Evolutionary conservation across 148 eudicot genomes (phyloP), one percentile per base, ranked within the genome.

Genomic region (Agrostemma githago): DNA sequence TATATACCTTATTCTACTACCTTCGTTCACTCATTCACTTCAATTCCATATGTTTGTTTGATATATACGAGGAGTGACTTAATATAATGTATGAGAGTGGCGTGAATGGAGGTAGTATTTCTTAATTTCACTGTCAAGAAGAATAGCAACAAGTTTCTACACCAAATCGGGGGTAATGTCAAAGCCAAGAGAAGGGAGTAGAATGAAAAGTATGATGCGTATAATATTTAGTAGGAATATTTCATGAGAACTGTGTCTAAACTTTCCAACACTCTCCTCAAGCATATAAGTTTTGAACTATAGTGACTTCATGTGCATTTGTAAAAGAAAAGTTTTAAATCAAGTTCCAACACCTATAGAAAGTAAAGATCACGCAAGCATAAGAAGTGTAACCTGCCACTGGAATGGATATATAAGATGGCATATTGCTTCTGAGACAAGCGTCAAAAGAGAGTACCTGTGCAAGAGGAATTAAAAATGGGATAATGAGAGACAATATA

Each of bases 361-460:
- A 37, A 72, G 5, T 15, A 72, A 42, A 17, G 68, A 3, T 11
- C 58, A 44, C 26, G 37, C 16, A 68, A 44, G 73, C 54, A 20
- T 42, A 21, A 71, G 71, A 63, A 26, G 67, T 61, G 10, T 40
- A 80, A 92, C 98, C 97, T 91, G 96, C 98, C 98, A 94, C 75
- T 96, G 87, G 74, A 95, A 90, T 82, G 99, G 98, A 84, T 95
- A 95, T 37, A 92, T 95, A 62, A 92, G 84, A 85, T 90, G 96
- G 83, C 99, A 95, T 80, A 95, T 85, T 78, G 99, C 92, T 83
- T 95, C 99, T 5, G 99, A 95, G 42, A 85, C 96, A 78, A 94
- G 90, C 16, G 98, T 94, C 76, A 94, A 75, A 40, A 94, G 87
- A 77, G 98, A 91, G 76, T 94, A 94, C 86, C 98, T 94, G 84